Base-by-base conservation (phyloP, 352 stramenopile genomes). In the Globisporangium rhizosaccharum region DNA sequence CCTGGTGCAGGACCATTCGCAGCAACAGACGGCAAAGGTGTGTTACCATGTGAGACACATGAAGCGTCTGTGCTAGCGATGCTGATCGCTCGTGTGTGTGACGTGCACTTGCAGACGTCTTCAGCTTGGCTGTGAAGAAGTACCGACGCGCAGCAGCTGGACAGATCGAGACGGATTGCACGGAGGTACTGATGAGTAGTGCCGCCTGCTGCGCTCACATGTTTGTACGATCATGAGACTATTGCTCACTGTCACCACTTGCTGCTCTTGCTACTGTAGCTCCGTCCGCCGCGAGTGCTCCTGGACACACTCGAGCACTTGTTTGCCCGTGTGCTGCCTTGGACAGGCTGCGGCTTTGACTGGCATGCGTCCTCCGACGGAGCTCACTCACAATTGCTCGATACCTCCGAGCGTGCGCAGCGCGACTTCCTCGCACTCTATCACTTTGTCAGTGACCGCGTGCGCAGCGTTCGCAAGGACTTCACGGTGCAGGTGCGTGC, bases 401-500 rank as follows among this genome's bases (percentile, higher is more conserved):
- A 51, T 18, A 46, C 37, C 6, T 50, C 55, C 15, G 49, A 63
- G 1, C 51, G 25, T 42, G 53, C 56, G 52, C 42, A 55, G 30
- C 39, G 39, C 28, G 49, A 57, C 33, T 91, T 91, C 57, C 42
- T 91, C 28, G 60, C 72, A 15, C 53, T 88, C 23, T 91, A 91
- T 56, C 73, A 91, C 57, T 91, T 89, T 56, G 20, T 91, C 1
- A 81, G 68, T 48, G 82, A 91, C 62, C 75, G 82, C n/a, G 37
- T 89, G 26, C 82, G 82, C 14, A 85, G 77, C 39, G 72, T 91
- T 14, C 77, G 82, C 41, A 79, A 91, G 55, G 82, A 91, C 66
- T 84, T 87, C 50, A 85, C 73, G 5, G 57, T 91, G 6, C 81
- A 90, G 73, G 77, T 85, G 65, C 9, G 51, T 23, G 33, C 33